These are phyloP conservation scores for Alternaria ventricosa DNA, from an alignment of 2,329 filamentous ascomycete species.

Conservation along the genomic window DNA sequence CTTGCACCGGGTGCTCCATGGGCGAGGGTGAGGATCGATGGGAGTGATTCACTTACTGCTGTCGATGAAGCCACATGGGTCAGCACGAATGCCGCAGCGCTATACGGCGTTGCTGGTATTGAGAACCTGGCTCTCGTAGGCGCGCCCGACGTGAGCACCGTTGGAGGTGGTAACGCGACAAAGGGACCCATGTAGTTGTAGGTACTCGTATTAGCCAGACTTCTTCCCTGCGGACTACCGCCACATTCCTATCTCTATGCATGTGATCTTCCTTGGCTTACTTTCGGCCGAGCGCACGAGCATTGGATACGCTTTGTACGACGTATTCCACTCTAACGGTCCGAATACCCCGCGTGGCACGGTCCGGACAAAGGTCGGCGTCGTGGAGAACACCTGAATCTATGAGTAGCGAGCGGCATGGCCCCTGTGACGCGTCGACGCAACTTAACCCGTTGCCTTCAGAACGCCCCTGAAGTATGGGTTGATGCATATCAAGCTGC, in stretches of 20 bases:
- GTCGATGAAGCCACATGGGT: constrained; percentile 65
- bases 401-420: neutral
- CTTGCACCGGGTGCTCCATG: constrained; percentile 54
- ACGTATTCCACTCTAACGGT: neutral
- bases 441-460: neutral
- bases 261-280: neutral
- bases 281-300: neutral
- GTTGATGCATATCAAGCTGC: neutral
- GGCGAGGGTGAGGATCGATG: constrained; percentile 50
- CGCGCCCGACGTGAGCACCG: constrained; percentile 21
- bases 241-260: neutral
- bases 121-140: constrained; percentile 58
- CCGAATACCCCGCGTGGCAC: neutral
- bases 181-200: neutral
- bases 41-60: constrained; percentile 54
- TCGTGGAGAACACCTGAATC: neutral
- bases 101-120: constrained; percentile 65
- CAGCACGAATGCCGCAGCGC: constrained; percentile 62
- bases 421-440: neutral
- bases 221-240: neutral
- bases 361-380: neutral
- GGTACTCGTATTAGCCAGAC: neutral
- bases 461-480: neutral
- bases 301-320: neutral
- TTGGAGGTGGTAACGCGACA: constrained; percentile 20